phyloP scores from a whole-genome alignment of 2,329 filamentous ascomycete species.

The Grosmannia huntii region DNA sequence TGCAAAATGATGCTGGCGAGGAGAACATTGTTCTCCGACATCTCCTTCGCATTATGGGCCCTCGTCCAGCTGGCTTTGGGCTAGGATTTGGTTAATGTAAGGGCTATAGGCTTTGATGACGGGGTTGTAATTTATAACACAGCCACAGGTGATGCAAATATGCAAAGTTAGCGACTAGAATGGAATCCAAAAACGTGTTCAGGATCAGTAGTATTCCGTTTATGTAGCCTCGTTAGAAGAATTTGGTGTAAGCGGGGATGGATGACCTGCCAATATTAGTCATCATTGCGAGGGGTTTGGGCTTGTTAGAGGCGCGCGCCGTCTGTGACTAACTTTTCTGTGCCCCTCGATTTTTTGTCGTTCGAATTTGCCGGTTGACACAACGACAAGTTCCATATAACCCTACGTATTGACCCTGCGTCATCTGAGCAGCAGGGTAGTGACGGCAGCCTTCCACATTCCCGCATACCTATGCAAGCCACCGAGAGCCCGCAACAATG shows the following conservation, averaged over 20 bases:
- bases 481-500: conserved; percentile 25
- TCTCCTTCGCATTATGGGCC: not conserved
- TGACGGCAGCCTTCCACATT: not conserved
- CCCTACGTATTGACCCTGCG: not conserved
- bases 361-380: not conserved
- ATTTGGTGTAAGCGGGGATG: not conserved
- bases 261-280: not conserved
- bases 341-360: conserved; percentile 4
- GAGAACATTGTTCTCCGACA: conserved; percentile 5
- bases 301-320: not conserved
- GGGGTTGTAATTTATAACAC: too few relatives aligned
- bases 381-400: not conserved
- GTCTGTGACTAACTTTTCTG: not conserved
- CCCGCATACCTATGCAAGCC: not conserved
- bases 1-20: not conserved
- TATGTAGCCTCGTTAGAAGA: too few relatives aligned
- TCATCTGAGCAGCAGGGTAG: not conserved
- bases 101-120: not conserved
- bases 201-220: too few relatives aligned
- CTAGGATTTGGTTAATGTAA: not conserved
- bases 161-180: too few relatives aligned
- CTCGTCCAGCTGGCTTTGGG: not conserved
- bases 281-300: not conserved
- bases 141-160: not conserved
- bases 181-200: not conserved